Base-by-base conservation (phyloP, 345 rosid genomes). In the Luvunga scandens region DNA sequence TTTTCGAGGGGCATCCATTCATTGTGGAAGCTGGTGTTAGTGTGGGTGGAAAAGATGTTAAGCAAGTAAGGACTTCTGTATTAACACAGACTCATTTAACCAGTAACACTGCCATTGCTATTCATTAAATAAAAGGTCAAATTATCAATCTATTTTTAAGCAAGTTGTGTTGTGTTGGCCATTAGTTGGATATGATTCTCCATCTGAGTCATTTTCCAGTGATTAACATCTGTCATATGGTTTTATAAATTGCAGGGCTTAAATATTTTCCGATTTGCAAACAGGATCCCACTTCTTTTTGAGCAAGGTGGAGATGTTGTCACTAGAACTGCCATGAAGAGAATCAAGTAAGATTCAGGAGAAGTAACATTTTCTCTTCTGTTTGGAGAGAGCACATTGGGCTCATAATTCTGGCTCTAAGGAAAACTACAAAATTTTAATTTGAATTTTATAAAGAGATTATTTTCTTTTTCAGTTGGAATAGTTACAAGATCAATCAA, bases 251-350 rank as follows among this genome's bases (percentile, higher is more conserved):
- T 83, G 61, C 88, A 93, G 99, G 98, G 98, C 18, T 75, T 95
- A 80, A 95, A 95, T 84, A 88, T 95, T 68, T 93, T 95, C 75
- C 92, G 99, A 38, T 93, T 93, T 87, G 99, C 98, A 76, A 93
- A 95, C 71, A 92, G 99, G 67, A 95, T 93, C 71, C 98, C 97
- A 1, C 99, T 95, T 78, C 96, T 95, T 34, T 95, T 95, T 81
- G 99, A 95, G 87, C 99, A 95, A 91, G 99, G 98, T 72, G 99
- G 90, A 79, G 99, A 95, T 82, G 99, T 95, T 81, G 99, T 93
- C 76, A 95, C 99, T 56, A 86, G 98, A 82, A 93, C 97, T 62
- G 95, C 97, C 59, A 83, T 88, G 28, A 95, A 92, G 86, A 91
- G 99, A 91, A 95, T 95, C 86, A 90, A 85, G 99, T 95, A 86